Evolutionary conservation across 805 yeast species (phyloP), one percentile per base, ranked within the genome.

Genomic region (Lipomyces anomalus): DNA sequence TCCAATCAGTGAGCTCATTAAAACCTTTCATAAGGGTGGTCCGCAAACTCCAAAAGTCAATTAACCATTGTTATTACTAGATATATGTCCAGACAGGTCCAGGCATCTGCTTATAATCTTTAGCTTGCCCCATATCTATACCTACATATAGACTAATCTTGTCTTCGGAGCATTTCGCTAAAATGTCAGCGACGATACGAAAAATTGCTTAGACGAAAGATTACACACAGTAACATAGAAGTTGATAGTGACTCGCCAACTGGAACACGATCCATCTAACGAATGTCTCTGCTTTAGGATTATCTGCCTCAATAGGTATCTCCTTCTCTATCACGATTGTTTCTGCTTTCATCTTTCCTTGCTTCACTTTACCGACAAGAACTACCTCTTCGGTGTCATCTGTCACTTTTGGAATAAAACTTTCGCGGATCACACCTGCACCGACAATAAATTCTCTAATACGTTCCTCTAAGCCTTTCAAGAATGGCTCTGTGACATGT

Each of bases 231-330:
- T 50, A 50, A 35, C 55, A 50, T 7, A 29, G 22, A 6, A 48
- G 22, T 3, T 40, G 38, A 21, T 50, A 50, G 22, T 50, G 48
- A 24, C 39, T 50, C 13, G 55, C 55, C 29, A 50, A 41, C 40
- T 50, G 53, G 18, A 47, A 48, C 9, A 48, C 52, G n/a, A 44
- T 35, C 55, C 55, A 50, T 11, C 55, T 38, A 6, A 42, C 39
- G 35, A 50, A 50, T 2, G 53, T 22, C 23, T 50, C 55, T 4
- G 55, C 53, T 20, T 43, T 38, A 1, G 39, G 49, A 6, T 44
- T 44, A 22, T 48, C 55, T 4, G 47, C 44, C 13, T 28, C 42
- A 9, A 50, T 39, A 11, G 35, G 43, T 23, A 50, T 44, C 22
- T 43, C 46, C 38, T 42, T 41, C 33, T 50, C 55, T 6, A 40